Conservation (phyloP, 2,329 filamentous ascomycete genomes). For the Diplodia scrobiculata region DNA sequence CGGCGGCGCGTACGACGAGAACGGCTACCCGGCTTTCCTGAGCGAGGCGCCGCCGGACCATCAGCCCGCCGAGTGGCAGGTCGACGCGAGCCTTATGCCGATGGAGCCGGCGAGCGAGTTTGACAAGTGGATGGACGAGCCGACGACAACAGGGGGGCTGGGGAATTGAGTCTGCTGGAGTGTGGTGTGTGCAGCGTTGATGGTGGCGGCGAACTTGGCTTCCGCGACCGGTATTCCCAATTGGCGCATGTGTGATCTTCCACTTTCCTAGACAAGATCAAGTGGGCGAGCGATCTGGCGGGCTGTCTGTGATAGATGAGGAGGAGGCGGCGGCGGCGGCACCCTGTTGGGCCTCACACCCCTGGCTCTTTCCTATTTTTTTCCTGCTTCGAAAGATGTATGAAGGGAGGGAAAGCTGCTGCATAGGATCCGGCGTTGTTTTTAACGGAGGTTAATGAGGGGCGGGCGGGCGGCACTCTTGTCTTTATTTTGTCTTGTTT, state of each 20-base stretch:
- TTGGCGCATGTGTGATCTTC: no score
- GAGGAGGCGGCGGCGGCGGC: no score
- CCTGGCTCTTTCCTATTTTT: background rate
- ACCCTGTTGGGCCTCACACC: background rate
- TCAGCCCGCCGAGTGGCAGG: slow-evolving; percentile 42
- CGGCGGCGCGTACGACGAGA: background rate
- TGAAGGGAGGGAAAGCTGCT: slow-evolving; percentile 9
- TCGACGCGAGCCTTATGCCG: slow-evolving; percentile 41
- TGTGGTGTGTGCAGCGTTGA: background rate
- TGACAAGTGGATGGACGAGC: slow-evolving; percentile 51
- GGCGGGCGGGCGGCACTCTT: background rate
- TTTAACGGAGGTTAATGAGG: background rate
- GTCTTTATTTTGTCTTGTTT: background rate
- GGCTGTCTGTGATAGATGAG: background rate
- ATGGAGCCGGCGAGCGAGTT: slow-evolving; percentile 50
- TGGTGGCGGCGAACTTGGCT: no score
- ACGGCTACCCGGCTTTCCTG: background rate
- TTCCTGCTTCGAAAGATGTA: background rate
- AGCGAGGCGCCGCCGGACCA: slow-evolving; percentile 6
- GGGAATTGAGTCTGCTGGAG: background rate
- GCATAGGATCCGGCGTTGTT: slow-evolving; percentile 23
- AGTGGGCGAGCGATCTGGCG: background rate
- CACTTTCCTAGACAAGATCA: background rate
- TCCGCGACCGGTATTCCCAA: no score
- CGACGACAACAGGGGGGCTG: slow-evolving; percentile 6